Conservation (phyloP, 768 basidiomycete species). For the Neoboletus magnificus region DNA sequence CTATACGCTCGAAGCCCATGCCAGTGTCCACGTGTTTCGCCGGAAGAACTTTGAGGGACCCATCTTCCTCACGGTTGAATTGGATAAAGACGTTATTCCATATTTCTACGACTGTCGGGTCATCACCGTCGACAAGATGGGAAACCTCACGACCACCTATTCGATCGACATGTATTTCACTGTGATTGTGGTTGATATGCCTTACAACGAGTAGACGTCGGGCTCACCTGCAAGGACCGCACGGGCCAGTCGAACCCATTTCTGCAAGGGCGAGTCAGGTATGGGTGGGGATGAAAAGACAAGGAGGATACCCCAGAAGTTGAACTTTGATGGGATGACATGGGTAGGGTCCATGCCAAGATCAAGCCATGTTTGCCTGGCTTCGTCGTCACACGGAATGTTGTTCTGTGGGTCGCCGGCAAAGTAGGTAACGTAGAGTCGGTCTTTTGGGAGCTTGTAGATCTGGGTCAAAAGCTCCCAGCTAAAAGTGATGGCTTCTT, state of each 20-base stretch:
- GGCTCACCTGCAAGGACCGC: conserved; percentile 86
- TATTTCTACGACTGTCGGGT: conserved; percentile 95
- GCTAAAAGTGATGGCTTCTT: conserved; percentile 89
- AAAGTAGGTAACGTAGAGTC: conserved; percentile 96
- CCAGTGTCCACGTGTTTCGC: conserved; percentile 97
- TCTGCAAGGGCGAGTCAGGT: conserved; percentile 48
- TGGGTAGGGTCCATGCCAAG: conserved; percentile 87
- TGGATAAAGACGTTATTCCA: conserved; percentile 99
- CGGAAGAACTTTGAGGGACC: conserved; percentile 75
- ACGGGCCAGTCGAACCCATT: conserved; percentile 98
- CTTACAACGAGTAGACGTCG: not conserved
- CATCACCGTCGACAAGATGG: conserved; percentile 90
- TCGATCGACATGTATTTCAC: conserved; percentile 95
- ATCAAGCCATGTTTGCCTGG: conserved; percentile 82
- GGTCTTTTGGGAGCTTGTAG: conserved; percentile 83
- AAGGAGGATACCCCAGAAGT: conserved; percentile 89
- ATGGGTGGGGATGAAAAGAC: not conserved
- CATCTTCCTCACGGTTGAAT: conserved; percentile 92
- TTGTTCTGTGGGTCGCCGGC: conserved; percentile 88
- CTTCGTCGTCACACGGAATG: conserved; percentile 85
- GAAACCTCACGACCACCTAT: conserved; percentile 97
- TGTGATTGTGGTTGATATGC: conserved; percentile 28
- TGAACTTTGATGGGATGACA: conserved; percentile 93
- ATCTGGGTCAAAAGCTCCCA: conserved; percentile 93
- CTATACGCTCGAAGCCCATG: conserved; percentile 98